Conservation (phyloP, 495 filamentous ascomycete species). For the Tetracladium marchalianum region DNA sequence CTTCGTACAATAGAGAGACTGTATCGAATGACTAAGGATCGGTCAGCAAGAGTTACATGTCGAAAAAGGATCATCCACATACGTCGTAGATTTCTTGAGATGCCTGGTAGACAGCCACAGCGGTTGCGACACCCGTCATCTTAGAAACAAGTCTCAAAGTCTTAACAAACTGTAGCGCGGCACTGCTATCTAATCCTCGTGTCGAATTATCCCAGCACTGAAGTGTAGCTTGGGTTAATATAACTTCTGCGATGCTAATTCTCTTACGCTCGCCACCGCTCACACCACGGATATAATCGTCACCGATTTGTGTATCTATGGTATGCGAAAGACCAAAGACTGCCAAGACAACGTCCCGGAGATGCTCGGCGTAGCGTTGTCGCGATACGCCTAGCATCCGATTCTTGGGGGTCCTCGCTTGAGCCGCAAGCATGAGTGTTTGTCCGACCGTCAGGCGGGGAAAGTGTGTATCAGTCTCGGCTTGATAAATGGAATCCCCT, state of each 20-base stretch:
- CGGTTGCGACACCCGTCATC: slow-evolving; percentile 49
- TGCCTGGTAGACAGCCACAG: slow-evolving; percentile 73
- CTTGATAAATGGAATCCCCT: slow-evolving; percentile 69
- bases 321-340: slow-evolving; percentile 68
- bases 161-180: slow-evolving; percentile 64
- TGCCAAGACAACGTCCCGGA: slow-evolving; percentile 65
- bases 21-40: slow-evolving; percentile 49
- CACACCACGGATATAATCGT: slow-evolving; percentile 67
- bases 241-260: slow-evolving; percentile 64
- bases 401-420: slow-evolving; percentile 49
- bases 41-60: background rate
- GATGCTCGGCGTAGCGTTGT: slow-evolving; percentile 47
- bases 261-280: slow-evolving; percentile 73
- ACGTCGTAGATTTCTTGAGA: slow-evolving; percentile 61
- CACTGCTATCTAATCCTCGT: slow-evolving; percentile 66
- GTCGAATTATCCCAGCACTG: slow-evolving; percentile 82
- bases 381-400: slow-evolving; percentile 49
- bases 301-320: slow-evolving; percentile 61
- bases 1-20: slow-evolving; percentile 69
- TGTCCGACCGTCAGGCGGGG: slow-evolving; percentile 66
- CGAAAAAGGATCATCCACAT: slow-evolving; percentile 13
- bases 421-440: slow-evolving; percentile 65
- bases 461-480: slow-evolving; percentile 69
- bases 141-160: slow-evolving; percentile 54
- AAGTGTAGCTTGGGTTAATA: slow-evolving; percentile 51